Base-by-base conservation (phyloP, 2,329 filamentous ascomycete genomes). In the Colletotrichum gloeosporioides region DNA sequence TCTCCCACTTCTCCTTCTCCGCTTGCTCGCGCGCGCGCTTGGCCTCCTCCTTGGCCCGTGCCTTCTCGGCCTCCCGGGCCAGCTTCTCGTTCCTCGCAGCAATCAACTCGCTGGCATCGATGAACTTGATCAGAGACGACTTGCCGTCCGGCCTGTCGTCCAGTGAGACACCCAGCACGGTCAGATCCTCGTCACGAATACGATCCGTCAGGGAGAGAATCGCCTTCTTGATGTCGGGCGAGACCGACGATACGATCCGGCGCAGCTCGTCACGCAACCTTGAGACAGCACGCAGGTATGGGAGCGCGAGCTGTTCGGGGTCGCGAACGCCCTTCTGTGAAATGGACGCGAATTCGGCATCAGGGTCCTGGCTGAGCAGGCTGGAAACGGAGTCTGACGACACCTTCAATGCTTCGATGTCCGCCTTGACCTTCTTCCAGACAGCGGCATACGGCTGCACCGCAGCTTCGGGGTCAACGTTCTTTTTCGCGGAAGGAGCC, bases 151-250 rank as follows among this genome's bases (percentile, higher is more conserved):
- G 87, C 66, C 95, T 92, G 81, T 98, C 96, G 82, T 98, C 96
- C 1, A 98, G 92, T 81, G 98, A 98, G 74, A 98, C 94, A 49
- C 94, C 95, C 0, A 98, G 87, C 74, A 96, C 93, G 80, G 95
- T 96, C 13, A 98, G 91, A 73, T 96, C 92, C 12, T 92, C 89
- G 83, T 98, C 95, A 69, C 96, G 94, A 59, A 98, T 91, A 22
- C 91, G 89, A 82, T 98, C 96, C 79, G 94, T 97, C 63, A 98
- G 90, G 0, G 88, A 85, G 2, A 98, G 91, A 49, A 97, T 92
- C 5, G 94, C 90, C 82, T 95, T 95, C 76, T 94, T 92, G 2
- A 92, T 88, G 18, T 89, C 85, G 0, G 89, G 84, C 0, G 85
- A 80, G 44, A 87, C 84, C 2, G 86, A 84, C 1, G 87, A 84